Conservation (phyloP, 306 rosid genomes). For the Fragaria nilgerrensis region DNA sequence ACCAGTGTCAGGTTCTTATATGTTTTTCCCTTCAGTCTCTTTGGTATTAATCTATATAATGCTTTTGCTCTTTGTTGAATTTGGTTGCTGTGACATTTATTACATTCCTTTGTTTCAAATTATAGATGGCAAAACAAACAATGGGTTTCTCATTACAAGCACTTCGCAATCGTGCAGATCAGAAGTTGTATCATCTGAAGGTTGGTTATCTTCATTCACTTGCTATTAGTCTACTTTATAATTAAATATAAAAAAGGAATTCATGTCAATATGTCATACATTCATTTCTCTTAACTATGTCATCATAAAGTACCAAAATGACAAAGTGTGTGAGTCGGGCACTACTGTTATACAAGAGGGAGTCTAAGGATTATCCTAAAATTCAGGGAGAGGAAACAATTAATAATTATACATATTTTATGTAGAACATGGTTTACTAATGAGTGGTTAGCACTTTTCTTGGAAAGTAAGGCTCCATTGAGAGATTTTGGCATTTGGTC, state of each 20-base stretch:
- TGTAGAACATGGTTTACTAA: not conserved
- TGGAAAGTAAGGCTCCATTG: not conserved
- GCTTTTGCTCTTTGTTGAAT: conserved; percentile 5
- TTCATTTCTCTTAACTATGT: not conserved
- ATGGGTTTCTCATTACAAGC: conserved; percentile 92
- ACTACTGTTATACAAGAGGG: not conserved
- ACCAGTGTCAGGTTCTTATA: conserved; percentile 86
- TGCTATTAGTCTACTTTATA: not conserved
- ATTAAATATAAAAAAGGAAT: not conserved
- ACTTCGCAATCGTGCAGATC: conserved; percentile 80
- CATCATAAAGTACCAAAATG: not conserved
- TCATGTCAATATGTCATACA: not conserved
- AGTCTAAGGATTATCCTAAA: not conserved
- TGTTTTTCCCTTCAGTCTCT: conserved; percentile 10
- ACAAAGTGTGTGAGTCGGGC: not conserved
- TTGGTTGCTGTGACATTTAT: conserved; percentile 12
- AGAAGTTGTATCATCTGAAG: conserved; percentile 93
- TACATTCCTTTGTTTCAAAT: conserved; percentile 14
- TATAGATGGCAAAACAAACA: conserved; percentile 98
- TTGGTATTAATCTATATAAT: not conserved
- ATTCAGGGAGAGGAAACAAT: not conserved
- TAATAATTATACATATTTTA: not conserved
- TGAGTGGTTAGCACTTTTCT: not conserved
- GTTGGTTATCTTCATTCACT: conserved; percentile 38
- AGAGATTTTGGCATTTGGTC: not conserved